Evolutionary conservation across 78 protist genomes (phyloP), one percentile per base, ranked within the genome.

Genomic region (Dictyostelium capitatum): DNA sequence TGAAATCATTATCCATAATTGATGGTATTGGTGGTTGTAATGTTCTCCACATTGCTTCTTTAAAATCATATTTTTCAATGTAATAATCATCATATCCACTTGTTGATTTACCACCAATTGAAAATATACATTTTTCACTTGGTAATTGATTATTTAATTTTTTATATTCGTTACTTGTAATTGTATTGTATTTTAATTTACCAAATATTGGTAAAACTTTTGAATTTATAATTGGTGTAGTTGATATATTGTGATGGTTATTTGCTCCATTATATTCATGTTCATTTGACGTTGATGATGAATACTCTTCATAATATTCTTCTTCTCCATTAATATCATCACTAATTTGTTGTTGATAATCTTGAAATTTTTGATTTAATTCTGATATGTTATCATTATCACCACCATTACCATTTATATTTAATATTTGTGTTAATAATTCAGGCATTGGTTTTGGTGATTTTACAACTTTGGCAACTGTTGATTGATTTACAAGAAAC

Each of bases 1-100:
- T 85, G 50, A 85, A 85, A 51, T 85, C 92, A 75, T 75, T 85
- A 20, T 85, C 92, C 92, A 85, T 85, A 7, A 69, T 69, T 6
- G 64, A 54, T n/a, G 64, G 77, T 2, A 74, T 64, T 30, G 80
- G 89, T 14, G 79, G 43, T 70, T 47, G 47, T 19, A 83, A 20
- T 20, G 80, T 23, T 41, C 80, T 75, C 92, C 92, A 85, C 9
- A 54, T 32, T 7, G 50, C 48, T 32, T 75, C 78, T 28, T 51
- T 43, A 14, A 85, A 30, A 47, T 85, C 92, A 17, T 74, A 85
- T 56, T 53, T 72, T 37, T 85, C 92, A 43, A 59, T 46, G 2
- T 75, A 19, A 75, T 85, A 85, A 30, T 85, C 74, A 62, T 85
- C 92, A 48, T 74, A 85, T 17, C 83, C 92, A 28, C 75, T 83